Evolutionary conservation across 495 filamentous ascomycete genomes (phyloP), one percentile per base, ranked within the genome.

Genomic region (Penicillium samsonianum): DNA sequence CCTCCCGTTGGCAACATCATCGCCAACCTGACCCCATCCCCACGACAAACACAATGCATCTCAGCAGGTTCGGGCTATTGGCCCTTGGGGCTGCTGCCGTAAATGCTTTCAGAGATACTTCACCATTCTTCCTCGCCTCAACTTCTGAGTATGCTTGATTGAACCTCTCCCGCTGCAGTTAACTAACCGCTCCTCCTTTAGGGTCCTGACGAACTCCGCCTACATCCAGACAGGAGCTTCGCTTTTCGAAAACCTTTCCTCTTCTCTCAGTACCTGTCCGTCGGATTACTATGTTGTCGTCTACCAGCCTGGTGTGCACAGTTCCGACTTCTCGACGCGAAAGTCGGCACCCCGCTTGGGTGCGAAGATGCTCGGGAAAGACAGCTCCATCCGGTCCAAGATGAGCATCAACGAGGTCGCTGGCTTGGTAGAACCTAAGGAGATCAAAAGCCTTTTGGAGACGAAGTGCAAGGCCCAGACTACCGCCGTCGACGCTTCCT

Each of bases 51-150:
- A 77, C 64, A 60, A 89, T 90, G 86, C 80, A 81, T 78, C 67
- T 86, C 61, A 83, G 78, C 59, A 75, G 75, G 65, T 69, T 86
- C 53, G 79, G 83, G 58, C 73, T 84, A 53, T 64, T 90, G 41
- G 82, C 87, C 68, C 80, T 89, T 58, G 80, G 78, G 65, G 77
- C 80, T 70, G 76, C 79, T 55, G 72, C 80, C 12, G 84, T 77
- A 50, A 78, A 82, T 37, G 91, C 91, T 16, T 93, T 95, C 73
- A 83, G 81, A 46, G 87, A 96, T 64, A 89, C 91, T 0, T 92
- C 90, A 42, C 92, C 92, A 16, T 94, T 95, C 68, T 81, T 96
- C 72, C 73, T 96, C 25, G 85, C 91, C 65, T 95, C 92, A 23
- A 88, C 83, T 35, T 84, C 88, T 49, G 77, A 85, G 91, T 96